Conservation (phyloP, 176 grass and related monocot species). For the Oropetium thomaeum region DNA sequence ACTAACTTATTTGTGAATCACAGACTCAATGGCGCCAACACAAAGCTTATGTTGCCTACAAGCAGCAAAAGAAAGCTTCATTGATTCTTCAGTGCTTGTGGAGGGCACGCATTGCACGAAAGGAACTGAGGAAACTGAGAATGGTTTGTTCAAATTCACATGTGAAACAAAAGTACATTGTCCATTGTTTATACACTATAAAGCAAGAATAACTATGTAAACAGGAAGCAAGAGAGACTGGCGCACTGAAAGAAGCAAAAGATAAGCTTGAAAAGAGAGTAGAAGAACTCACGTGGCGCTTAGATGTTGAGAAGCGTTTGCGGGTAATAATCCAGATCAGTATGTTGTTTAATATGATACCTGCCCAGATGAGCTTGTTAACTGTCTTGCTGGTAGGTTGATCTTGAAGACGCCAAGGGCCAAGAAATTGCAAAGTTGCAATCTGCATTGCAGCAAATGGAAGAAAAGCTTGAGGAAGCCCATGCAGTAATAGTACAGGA, state of each 20-base stretch:
- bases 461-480: slow-evolving; percentile 67
- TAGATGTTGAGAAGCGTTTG: slow-evolving; percentile 85
- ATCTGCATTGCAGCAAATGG: slow-evolving; percentile 67
- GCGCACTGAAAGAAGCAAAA: slow-evolving; percentile 91
- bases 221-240: slow-evolving; percentile 91
- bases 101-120: slow-evolving; percentile 89
- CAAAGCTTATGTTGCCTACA: slow-evolving; percentile 67
- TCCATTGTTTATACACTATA: slow-evolving; percentile 20
- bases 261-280: slow-evolving; percentile 94
- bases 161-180: slow-evolving; percentile 3
- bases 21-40: slow-evolving; percentile 90
- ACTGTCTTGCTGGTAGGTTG: slow-evolving; percentile 47
- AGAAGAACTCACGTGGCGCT: slow-evolving; percentile 86
- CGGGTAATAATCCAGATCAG: slow-evolving; percentile 53
- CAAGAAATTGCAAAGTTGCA: slow-evolving; percentile 76
- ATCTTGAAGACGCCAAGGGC: slow-evolving; percentile 81
- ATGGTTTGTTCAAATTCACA: slow-evolving; percentile 50
- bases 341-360: slow-evolving; percentile 5
- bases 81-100: slow-evolving; percentile 82
- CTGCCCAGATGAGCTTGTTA: slow-evolving; percentile 15
- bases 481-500: slow-evolving; percentile 63
- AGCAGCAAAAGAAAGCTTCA: slow-evolving; percentile 60
- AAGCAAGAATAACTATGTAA: slow-evolving; percentile 33
- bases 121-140: slow-evolving; percentile 80
- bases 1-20: slow-evolving; percentile 21